phyloP scores from a whole-genome alignment of 2,329 filamentous ascomycete genomes.

The Aspergillus sp. region DNA sequence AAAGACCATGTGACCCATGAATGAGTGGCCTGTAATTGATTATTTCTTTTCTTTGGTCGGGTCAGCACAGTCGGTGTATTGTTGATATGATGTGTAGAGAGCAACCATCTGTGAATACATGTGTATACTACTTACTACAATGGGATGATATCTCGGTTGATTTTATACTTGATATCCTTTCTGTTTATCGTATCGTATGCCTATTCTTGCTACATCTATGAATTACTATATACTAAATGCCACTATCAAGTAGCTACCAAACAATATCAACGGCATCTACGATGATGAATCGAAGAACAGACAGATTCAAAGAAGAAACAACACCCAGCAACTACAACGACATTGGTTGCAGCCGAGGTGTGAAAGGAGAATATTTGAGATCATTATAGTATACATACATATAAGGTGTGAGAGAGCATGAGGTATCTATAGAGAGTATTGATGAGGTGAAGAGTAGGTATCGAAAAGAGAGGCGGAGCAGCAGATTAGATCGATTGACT shows the following conservation, averaged over 20 bases:
- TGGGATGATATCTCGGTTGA: no score
- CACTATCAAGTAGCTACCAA: no score
- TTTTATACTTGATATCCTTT: not conserved
- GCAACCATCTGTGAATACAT: conserved; percentile 4
- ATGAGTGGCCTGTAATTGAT: not conserved
- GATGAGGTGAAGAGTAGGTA: not conserved
- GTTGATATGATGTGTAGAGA: conserved; percentile 2
- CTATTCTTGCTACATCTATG: no score
- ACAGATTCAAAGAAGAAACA: no score
- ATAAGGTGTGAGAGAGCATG: not conserved
- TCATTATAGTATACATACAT: not conserved
- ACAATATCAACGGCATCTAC: no score
- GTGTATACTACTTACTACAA: conserved; percentile 4
- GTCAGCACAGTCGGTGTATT: conserved; percentile 11
- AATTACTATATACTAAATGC: no score
- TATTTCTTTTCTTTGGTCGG: conserved; percentile 9
- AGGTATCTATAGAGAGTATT: not conserved
- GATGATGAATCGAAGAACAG: no score
- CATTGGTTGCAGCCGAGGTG: no score
- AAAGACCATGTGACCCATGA: conserved; percentile 5
- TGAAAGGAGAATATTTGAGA: not conserved
- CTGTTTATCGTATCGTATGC: not conserved
- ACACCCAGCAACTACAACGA: no score
- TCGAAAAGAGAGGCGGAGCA: not conserved
- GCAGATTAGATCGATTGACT: not conserved